Evolutionary conservation across 2,329 filamentous ascomycete genomes (phyloP).

Genomic region (Fusarium armeniacum): DNA sequence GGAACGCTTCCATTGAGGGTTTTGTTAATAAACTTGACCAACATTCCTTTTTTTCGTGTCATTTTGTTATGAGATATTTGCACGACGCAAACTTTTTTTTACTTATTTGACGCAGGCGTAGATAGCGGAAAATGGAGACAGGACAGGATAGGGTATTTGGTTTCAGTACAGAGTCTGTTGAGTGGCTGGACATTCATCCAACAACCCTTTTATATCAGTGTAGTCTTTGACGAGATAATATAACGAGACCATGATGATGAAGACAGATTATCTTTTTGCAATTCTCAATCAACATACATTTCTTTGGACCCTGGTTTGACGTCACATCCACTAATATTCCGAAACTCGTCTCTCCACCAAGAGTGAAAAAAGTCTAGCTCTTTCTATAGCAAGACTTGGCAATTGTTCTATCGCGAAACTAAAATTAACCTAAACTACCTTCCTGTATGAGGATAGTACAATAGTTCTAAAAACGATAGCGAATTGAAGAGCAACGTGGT

Average conservation of each 20-base stretch:
- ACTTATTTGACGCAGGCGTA: slow-evolving; percentile 14
- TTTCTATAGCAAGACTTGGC: slow-evolving; percentile 25
- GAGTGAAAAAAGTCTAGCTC: slow-evolving; percentile 2
- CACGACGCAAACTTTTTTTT: slow-evolving; percentile 40
- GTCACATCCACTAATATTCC: slow-evolving; percentile 32
- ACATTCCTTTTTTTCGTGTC: background rate
- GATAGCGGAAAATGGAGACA: slow-evolving; percentile 11
- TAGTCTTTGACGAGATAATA: slow-evolving; percentile 37
- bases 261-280: background rate
- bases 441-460: slow-evolving; percentile 20
- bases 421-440: slow-evolving; percentile 19
- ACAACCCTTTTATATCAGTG: slow-evolving; percentile 27
- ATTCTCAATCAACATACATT: background rate
- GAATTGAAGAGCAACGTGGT: slow-evolving; percentile 34
- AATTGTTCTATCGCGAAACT: slow-evolving; percentile 12
- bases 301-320: slow-evolving; percentile 35
- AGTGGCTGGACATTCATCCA: background rate
- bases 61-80: slow-evolving; percentile 17
- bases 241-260: slow-evolving; percentile 47
- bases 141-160: slow-evolving; percentile 17
- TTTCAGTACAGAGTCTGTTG: slow-evolving; percentile 13
- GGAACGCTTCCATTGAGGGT: slow-evolving; percentile 68
- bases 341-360: slow-evolving; percentile 6
- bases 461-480: background rate
- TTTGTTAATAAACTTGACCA: background rate